Percentiles rank a stretch among this genome's conserved stretches.
These are phyloP conservation scores for Scedosporium apiospermum DNA, from an alignment of 2,329 filamentous ascomycete species.

Conservation along the genomic window DNA sequence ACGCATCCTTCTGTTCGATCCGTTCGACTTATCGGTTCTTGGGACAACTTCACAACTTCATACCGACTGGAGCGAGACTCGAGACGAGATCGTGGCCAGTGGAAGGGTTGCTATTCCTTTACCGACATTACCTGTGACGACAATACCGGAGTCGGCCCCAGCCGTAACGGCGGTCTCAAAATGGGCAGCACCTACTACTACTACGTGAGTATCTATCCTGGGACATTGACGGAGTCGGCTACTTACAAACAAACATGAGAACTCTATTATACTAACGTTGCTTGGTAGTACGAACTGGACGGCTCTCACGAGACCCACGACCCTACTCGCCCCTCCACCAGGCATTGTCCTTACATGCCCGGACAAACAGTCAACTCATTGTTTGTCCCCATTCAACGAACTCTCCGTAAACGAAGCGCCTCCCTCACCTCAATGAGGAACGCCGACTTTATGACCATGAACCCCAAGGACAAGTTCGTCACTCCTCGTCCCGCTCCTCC, in stretches of 20 bases:
- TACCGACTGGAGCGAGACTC: slow-evolving; percentile 77
- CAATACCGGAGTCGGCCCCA: slow-evolving; percentile 30
- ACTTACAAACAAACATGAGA: neutral
- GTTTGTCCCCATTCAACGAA: slow-evolving; percentile 64
- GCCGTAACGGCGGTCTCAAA: slow-evolving; percentile 65
- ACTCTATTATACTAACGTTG: slow-evolving; percentile 16
- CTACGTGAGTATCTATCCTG: slow-evolving; percentile 56
- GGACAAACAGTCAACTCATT: slow-evolving; percentile 82
- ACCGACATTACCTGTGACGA: slow-evolving; percentile 79
- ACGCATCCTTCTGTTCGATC: slow-evolving; percentile 52
- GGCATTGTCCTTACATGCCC: slow-evolving; percentile 73
- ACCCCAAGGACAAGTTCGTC: slow-evolving; percentile 67
- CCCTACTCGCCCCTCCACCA: slow-evolving; percentile 62
- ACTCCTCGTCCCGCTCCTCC: slow-evolving; percentile 53
- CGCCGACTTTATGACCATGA: slow-evolving; percentile 61
- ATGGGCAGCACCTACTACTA: slow-evolving; percentile 96
- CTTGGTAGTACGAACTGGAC: slow-evolving; percentile 70
- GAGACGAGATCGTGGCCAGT: slow-evolving; percentile 64
- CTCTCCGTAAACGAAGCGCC: slow-evolving; percentile 49
- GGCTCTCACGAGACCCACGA: slow-evolving; percentile 70
- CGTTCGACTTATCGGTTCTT: slow-evolving; percentile 79
- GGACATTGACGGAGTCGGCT: neutral
- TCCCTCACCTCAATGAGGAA: slow-evolving; percentile 53
- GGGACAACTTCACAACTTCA: slow-evolving; percentile 80
- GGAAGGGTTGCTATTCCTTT: slow-evolving; percentile 83